Conservation (phyloP, 345 rosid species). For the Bruguiera parviflora region DNA sequence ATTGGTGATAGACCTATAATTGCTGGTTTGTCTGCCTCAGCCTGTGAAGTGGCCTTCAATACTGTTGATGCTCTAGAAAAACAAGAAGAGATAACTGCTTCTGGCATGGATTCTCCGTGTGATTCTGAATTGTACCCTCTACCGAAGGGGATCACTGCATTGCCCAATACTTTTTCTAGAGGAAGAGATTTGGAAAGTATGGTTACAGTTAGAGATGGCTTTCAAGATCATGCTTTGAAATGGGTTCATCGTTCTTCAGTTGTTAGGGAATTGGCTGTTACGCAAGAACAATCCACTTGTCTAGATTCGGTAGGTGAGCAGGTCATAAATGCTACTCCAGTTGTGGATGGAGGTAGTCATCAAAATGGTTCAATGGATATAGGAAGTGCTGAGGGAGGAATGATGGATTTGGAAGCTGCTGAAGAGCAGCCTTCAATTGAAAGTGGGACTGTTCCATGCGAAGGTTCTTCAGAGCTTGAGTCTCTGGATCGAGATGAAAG, state of each 20-base stretch:
- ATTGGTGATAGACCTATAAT: conserved; percentile 22
- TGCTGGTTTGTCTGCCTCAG: conserved; percentile 27
- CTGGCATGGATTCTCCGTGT: conserved; percentile 20
- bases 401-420: conserved; percentile 21
- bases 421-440: conserved; percentile 29
- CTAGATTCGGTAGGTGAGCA: conserved; percentile 26
- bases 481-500: conserved; percentile 22
- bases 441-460: conserved; percentile 20
- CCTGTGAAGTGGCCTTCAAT: conserved; percentile 23
- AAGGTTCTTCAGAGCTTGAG: conserved; percentile 28
- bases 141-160: conserved; percentile 20
- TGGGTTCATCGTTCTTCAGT: conserved; percentile 23
- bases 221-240: conserved; percentile 23
- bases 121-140: conserved; percentile 27
- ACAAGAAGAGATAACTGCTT: conserved; percentile 21
- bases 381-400: conserved; percentile 29
- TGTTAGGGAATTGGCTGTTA: conserved; percentile 27
- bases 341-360: conserved; percentile 22
- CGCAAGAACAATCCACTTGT: conserved; percentile 20
- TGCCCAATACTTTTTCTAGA: conserved; percentile 22
- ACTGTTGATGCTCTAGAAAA: conserved; percentile 17
- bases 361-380: conserved; percentile 24
- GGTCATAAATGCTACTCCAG: conserved; percentile 23
- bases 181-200: conserved; percentile 30
- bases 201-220: conserved; percentile 31